Evolutionary conservation across 192 early-diverging fungal genomes (phyloP).

Genomic region (Diversispora eburnea): DNA sequence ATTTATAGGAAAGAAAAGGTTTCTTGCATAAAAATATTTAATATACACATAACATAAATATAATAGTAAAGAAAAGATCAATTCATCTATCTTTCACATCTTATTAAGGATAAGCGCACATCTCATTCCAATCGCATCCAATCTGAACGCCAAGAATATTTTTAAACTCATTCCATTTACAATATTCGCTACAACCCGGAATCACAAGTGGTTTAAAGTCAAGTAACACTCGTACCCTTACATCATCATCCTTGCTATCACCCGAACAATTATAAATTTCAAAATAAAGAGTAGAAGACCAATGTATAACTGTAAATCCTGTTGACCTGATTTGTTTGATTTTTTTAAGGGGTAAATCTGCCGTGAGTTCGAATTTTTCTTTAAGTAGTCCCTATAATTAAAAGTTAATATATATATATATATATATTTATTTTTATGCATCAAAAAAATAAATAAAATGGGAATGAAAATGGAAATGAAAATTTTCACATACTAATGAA

Average conservation of each 20-base stretch:
- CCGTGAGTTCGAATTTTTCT: not conserved
- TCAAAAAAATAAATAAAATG: not conserved
- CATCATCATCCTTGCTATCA: too few species aligned
- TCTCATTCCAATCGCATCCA: not conserved
- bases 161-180: not conserved
- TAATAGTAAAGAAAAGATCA: too few species aligned
- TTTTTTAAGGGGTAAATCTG: constrained; percentile 5
- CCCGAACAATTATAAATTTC: constrained; percentile 1
- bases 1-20: too few species aligned
- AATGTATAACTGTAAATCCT: not conserved
- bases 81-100: too few species aligned
- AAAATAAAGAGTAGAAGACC: constrained; percentile 8
- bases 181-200: constrained; percentile 15
- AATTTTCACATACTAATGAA: constrained; percentile 1
- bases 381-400: constrained; percentile 1
- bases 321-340: not conserved
- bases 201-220: not conserved
- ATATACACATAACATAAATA: too few species aligned
- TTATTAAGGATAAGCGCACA: constrained; percentile 7
- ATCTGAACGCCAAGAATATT: not conserved
- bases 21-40: too few species aligned
- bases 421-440: too few species aligned
- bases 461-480: not conserved
- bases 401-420: not conserved
- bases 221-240: not conserved